phyloP scores from a whole-genome alignment of 2,329 filamentous ascomycete genomes.

The Talaromyces sp. region DNA sequence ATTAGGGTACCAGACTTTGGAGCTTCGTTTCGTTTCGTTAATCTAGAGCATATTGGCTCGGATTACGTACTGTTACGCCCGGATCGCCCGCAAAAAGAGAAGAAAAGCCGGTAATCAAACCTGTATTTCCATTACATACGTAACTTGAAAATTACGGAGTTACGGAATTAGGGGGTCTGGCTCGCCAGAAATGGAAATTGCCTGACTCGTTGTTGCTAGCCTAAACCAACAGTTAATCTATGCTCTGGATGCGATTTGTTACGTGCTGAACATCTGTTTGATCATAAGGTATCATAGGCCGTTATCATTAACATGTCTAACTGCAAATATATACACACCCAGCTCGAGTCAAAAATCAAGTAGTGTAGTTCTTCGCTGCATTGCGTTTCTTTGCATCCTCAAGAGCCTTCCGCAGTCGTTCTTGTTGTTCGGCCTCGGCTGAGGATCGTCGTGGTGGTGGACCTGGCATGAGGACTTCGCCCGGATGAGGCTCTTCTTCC shows the following conservation, averaged over 20 bases:
- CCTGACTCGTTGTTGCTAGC: neutral
- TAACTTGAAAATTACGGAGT: neutral
- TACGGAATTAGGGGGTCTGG: neutral
- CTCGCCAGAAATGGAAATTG: neutral
- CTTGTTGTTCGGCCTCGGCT: conserved; percentile 45
- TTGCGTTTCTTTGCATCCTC: conserved; percentile 57
- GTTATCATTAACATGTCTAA: conserved; percentile 1
- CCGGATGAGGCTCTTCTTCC: conserved; percentile 14
- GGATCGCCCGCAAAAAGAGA: neutral
- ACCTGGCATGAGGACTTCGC: conserved; percentile 23
- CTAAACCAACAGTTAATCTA: neutral
- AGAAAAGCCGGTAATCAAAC: neutral
- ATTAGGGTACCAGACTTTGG: conserved; percentile 6
- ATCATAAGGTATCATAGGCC: conserved; percentile 2
- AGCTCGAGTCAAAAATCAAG: conserved; percentile 10
- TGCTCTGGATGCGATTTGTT: neutral
- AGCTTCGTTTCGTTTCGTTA: neutral
- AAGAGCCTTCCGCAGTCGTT: conserved; percentile 50
- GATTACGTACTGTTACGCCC: neutral
- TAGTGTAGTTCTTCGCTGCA: conserved; percentile 34
- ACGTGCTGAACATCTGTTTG: neutral
- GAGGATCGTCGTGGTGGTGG: conserved; percentile 26
- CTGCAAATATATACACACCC: neutral
- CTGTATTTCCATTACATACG: neutral
- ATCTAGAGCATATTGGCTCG: neutral